Conservation (phyloP, 306 rosid genomes). For the Sindora glabra region DNA sequence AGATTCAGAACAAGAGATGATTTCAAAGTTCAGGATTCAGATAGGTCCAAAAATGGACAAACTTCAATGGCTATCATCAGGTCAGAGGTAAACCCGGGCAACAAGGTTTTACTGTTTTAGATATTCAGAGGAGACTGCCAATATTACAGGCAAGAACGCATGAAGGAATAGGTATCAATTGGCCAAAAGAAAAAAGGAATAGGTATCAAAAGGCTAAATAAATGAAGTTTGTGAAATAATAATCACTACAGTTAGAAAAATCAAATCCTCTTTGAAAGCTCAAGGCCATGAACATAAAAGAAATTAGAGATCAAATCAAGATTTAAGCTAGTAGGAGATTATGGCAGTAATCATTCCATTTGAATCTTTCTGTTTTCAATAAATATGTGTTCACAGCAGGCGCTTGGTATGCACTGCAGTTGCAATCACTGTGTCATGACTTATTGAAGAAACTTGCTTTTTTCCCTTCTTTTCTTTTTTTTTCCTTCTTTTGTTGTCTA, state of each 20-base stretch:
- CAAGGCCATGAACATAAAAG: not conserved
- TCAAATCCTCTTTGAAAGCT: not conserved
- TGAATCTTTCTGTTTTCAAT: not conserved
- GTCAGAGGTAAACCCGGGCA: not conserved
- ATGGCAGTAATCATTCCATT: not conserved
- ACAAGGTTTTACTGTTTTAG: not conserved
- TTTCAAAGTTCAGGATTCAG: slow-evolving; percentile 6
- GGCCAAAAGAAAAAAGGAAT: not conserved
- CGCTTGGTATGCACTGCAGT: not conserved
- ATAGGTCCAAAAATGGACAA: not conserved
- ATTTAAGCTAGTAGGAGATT: not conserved
- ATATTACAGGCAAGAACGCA: not conserved
- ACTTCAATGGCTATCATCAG: not conserved
- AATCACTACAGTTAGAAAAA: not conserved
- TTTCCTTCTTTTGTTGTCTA: no score
- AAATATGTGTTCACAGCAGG: not conserved
- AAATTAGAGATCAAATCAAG: slow-evolving; percentile 2
- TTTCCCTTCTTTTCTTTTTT: no score
- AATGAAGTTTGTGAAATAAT: not conserved
- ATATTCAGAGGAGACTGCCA: not conserved
- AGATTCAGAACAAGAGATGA: not conserved
- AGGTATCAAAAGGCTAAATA: not conserved
- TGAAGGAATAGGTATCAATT: not conserved
- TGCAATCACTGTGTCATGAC: not conserved
- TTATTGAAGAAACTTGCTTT: not conserved